Conservation (phyloP, 139 green algal genomes). For the Trebouxia sp. region DNA sequence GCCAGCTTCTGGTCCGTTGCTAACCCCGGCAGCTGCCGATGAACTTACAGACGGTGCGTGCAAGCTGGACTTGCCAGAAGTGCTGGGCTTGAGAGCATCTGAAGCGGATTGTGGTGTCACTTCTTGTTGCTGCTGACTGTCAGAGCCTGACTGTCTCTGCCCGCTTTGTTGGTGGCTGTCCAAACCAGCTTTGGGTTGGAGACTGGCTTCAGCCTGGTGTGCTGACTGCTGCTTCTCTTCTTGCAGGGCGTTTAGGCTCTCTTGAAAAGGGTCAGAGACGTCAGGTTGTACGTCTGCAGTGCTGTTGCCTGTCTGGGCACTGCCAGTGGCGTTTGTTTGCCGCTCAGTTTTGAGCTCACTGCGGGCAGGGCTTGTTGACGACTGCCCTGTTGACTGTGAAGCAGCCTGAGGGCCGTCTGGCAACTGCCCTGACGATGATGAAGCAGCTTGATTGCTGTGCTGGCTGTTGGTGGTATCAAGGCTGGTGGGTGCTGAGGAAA, state of each 20-base stretch:
- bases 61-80: not conserved
- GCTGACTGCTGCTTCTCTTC: not conserved
- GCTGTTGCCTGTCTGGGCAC: not conserved
- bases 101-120: no score
- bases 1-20: not conserved
- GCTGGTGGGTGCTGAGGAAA: not conserved
- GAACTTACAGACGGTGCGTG: constrained; percentile 7
- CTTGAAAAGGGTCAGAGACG: not conserved
- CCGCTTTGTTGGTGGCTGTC: not conserved
- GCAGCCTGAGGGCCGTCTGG: no score
- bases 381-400: not conserved
- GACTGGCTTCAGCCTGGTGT: not conserved
- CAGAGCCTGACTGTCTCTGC: not conserved
- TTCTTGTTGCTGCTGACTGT: no score
- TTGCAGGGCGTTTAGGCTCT: constrained; percentile 7
- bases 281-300: not conserved
- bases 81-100: no score
- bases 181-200: not conserved
- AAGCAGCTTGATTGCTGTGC: not conserved
- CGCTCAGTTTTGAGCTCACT: not conserved
- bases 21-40: not conserved
- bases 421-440: not conserved
- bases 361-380: not conserved
- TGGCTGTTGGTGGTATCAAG: not conserved
- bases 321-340: not conserved